Evolutionary conservation across 192 early-diverging fungal genomes (phyloP).

Genomic region (Backusella tuberculispora): DNA sequence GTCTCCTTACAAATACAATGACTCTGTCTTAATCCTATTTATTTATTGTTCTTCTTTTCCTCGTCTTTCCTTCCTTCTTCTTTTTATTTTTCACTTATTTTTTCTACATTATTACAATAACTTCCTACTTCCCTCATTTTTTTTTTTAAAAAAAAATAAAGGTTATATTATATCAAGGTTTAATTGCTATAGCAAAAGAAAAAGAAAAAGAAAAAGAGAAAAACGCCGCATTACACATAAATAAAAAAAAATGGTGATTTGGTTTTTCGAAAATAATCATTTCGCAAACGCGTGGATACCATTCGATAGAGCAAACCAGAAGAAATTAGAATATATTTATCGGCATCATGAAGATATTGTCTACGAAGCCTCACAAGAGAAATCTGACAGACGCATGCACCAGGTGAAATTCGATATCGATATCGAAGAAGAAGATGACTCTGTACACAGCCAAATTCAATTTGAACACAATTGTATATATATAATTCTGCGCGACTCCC

Average conservation of each 20-base stretch:
- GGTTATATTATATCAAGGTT: too few relatives aligned
- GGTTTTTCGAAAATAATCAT: slow-evolving; percentile 29
- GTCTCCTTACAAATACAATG: background rate
- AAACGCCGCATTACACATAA: background rate
- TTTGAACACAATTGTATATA: slow-evolving; percentile 22
- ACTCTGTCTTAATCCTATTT: background rate
- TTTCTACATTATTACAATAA: background rate
- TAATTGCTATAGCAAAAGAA: background rate
- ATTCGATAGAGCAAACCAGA: slow-evolving; percentile 26
- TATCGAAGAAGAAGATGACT: slow-evolving; percentile 25
- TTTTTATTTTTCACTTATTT: background rate
- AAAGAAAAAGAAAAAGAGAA: background rate
- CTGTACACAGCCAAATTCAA: background rate
- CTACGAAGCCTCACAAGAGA: background rate
- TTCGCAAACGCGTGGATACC: slow-evolving; percentile 26
- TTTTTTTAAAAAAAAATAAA: background rate
- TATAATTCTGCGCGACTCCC: slow-evolving; percentile 12
- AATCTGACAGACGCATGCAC: background rate
- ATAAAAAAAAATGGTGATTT: slow-evolving; percentile 19
- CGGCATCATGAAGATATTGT: slow-evolving; percentile 26
- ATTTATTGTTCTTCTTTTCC: background rate
- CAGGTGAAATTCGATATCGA: slow-evolving; percentile 9
- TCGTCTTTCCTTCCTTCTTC: background rate
- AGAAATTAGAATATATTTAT: slow-evolving; percentile 29
- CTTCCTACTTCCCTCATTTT: background rate